Evolutionary conservation across 352 stramenopile genomes (phyloP), one percentile per base, ranked within the genome.

Genomic region (Aphanomyces euteiches): DNA sequence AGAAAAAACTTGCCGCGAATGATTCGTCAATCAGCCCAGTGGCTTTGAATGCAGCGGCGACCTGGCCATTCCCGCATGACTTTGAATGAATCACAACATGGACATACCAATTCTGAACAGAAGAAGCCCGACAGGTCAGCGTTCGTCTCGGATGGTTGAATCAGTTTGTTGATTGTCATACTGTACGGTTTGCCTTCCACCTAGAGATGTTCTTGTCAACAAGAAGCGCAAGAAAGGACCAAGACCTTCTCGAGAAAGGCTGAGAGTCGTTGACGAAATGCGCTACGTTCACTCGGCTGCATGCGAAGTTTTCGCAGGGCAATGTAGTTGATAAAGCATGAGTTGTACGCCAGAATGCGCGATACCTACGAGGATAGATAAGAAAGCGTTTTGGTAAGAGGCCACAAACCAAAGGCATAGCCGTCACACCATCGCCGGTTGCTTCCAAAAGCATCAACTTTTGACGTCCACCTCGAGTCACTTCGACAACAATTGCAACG

Each of bases 241-340:
- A 7, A 67, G 48, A 67, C 59, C 47, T 38, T 17, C 6, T 40
- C 15, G 17, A 56, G 17, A n/a, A 67, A 67, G 10, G 41, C 59
- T 60, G 19, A 36, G 17, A 67, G 21, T 36, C 59, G 59, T n/a
- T 12, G 13, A 6, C 38, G 59, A 38, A 69, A 54, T 7, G 36
- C 41, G 1, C 21, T 37, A 10, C 37, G 61, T 6, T 7, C 15
- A 12, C 7, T 37, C 13, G 61, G 61, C 12, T 40, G 61, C 45
- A 69, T 57, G 8, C 38, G 13, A 28, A 69, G 61, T 36, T 69
- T 69, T 15, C 61, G 61, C 28, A 69, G 40, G 15, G 61, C 61
- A 47, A 69, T 69, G 61, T 69, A 69, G 36, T 47, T 60, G 3
- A 50, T 69, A 60, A 69, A 69, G 19, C 61, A 69, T 17, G 61